A percentile compares a stretch with the other conserved stretches of the same genome.
These are phyloP conservation scores for Syzygium aromaticum DNA, from an alignment of 345 rosid species.

Conservation along the genomic window DNA sequence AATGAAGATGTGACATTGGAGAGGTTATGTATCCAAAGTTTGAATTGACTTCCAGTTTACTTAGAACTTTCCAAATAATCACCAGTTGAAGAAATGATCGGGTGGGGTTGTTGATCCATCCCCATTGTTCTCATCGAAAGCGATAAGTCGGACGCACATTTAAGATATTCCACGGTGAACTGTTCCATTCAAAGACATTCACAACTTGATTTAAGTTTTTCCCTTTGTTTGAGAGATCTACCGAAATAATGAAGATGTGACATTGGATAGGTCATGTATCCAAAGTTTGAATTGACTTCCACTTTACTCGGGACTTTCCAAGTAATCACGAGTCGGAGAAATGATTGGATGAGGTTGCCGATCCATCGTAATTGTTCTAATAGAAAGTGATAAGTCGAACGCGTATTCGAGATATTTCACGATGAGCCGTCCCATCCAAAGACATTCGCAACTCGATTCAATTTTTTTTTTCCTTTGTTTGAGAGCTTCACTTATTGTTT, in stretches of 20 bases:
- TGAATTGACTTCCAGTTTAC: neutral
- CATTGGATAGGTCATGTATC: neutral
- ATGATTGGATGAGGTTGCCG: neutral
- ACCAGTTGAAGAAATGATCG: neutral
- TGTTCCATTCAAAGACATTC: neutral
- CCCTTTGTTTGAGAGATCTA: neutral
- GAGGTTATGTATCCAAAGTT: neutral
- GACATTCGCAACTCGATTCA: neutral
- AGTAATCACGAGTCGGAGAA: neutral
- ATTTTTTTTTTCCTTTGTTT: too few species aligned
- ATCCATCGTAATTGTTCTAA: neutral
- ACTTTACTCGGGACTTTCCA: neutral
- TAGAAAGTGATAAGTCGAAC: too few species aligned
- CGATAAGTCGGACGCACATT: neutral
- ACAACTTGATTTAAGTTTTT: neutral
- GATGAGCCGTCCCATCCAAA: fast-evolving
- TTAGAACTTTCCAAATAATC: neutral
- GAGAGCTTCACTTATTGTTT: neutral
- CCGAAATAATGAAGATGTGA: neutral
- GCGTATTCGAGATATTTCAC: fast-evolving
- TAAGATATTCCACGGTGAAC: fast-evolving
- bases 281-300: neutral
- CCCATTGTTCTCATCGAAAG: too few species aligned
- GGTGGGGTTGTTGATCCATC: neutral
- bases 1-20: neutral